phyloP scores from a whole-genome alignment of 2,329 filamentous ascomycete genomes.

The Botrytis cinerea region DNA sequence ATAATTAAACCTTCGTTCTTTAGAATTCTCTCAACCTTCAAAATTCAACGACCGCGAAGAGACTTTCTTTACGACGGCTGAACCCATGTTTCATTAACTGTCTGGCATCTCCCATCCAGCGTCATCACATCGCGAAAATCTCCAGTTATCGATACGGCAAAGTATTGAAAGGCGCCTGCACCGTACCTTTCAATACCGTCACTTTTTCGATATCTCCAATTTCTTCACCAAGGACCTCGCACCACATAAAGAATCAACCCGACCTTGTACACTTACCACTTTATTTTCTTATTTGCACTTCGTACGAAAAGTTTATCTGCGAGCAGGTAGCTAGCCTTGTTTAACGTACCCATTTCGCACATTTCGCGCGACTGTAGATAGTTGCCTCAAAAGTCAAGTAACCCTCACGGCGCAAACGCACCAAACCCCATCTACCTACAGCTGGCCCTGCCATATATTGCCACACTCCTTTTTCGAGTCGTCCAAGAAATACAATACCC shows the following conservation, averaged over 20 bases:
- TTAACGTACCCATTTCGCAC: slow-evolving; percentile 27
- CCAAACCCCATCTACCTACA: slow-evolving; percentile 21
- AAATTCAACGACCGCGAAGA: background rate
- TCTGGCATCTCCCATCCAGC: slow-evolving; percentile 32
- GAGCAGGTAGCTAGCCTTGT: slow-evolving; percentile 24
- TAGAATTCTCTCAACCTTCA: background rate
- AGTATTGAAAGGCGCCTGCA: slow-evolving; percentile 42
- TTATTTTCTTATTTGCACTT: slow-evolving; percentile 5
- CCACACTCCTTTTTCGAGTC: slow-evolving; percentile 42
- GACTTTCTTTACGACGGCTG: slow-evolving; percentile 8
- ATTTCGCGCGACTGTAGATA: slow-evolving; percentile 26
- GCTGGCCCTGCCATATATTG: slow-evolving; percentile 40
- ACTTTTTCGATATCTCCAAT: slow-evolving; percentile 34
- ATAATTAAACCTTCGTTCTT: slow-evolving; percentile 20
- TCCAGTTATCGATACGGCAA: slow-evolving; percentile 17
- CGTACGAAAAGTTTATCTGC: slow-evolving; percentile 15
- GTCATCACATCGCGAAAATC: slow-evolving; percentile 13
- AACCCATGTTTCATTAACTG: slow-evolving; percentile 25
- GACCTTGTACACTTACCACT: slow-evolving; percentile 19
- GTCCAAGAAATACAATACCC: slow-evolving; percentile 34
- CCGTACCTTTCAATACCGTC: slow-evolving; percentile 37
- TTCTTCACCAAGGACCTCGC: slow-evolving; percentile 24
- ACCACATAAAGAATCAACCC: slow-evolving; percentile 12
- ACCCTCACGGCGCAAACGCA: slow-evolving; percentile 24
- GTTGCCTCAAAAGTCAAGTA: slow-evolving; percentile 21